Evolutionary conservation across 2,329 filamentous ascomycete species (phyloP).

Genomic region (Diaporthe vexans): DNA sequence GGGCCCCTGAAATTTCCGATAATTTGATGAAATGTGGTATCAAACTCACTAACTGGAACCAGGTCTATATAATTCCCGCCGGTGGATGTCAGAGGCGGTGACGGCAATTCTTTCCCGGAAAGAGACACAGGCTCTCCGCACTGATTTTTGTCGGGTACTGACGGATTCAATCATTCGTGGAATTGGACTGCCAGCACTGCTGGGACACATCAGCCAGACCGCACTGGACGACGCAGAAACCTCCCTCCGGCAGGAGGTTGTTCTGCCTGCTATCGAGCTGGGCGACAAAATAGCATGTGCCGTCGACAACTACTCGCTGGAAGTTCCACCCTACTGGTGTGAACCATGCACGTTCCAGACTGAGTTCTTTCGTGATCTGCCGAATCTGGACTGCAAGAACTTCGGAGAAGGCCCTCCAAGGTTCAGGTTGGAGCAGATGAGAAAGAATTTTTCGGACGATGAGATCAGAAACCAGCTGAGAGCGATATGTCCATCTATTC

Average conservation of each 20-base stretch:
- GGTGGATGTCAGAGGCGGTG: background rate
- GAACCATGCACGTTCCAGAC: background rate
- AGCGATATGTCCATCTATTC: background rate
- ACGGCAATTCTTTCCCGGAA: background rate
- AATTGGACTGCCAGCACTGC: background rate
- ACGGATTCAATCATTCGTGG: background rate
- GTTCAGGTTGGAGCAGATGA: background rate
- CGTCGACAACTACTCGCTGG: background rate
- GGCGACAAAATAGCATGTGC: background rate
- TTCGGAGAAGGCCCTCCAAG: background rate
- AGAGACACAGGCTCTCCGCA: background rate
- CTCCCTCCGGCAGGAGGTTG: background rate
- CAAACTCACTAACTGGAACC: too few species aligned
- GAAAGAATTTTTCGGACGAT: background rate
- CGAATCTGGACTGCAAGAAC: conserved; percentile 9
- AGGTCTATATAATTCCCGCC: conserved; percentile 3
- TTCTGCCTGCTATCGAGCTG: background rate
- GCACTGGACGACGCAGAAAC: background rate
- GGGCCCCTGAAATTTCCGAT: too few species aligned
- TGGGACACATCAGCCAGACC: background rate
- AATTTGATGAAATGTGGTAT: too few species aligned
- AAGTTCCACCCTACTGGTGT: background rate
- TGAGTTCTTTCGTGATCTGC: background rate
- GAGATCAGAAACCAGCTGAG: background rate
- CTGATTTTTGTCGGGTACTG: background rate